phyloP scores from a whole-genome alignment of 2,329 filamentous ascomycete species.

The Aspergillus sp. region DNA sequence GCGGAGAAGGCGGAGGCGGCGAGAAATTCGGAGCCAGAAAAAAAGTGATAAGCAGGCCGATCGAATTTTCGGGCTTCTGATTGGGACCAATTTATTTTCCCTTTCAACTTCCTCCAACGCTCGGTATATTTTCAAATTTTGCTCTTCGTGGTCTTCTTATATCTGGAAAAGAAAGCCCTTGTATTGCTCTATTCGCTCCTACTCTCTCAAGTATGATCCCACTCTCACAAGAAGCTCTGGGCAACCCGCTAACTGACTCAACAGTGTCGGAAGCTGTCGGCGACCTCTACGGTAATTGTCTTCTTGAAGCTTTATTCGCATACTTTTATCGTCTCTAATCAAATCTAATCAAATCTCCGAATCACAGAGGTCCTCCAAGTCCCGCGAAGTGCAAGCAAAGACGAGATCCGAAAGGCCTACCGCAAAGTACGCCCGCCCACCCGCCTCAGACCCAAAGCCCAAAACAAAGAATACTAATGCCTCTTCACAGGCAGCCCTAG shows the following conservation, averaged over 20 bases:
- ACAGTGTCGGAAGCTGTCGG: slow-evolving; percentile 47
- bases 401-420: slow-evolving; percentile 94
- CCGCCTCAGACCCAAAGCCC: background rate
- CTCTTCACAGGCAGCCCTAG: slow-evolving; percentile 72
- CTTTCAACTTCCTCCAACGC: background rate
- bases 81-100: background rate
- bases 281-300: slow-evolving; percentile 64
- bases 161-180: background rate
- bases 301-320: background rate
- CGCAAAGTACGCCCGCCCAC: slow-evolving; percentile 69
- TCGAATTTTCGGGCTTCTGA: slow-evolving; percentile 20
- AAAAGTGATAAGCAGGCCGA: slow-evolving; percentile 19
- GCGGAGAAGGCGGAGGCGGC: slow-evolving; percentile 10
- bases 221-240: background rate
- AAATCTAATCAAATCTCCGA: slow-evolving; percentile 15
- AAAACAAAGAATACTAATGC: background rate
- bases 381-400: slow-evolving; percentile 69
- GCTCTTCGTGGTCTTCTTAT: background rate
- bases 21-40: slow-evolving; percentile 18
- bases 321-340: slow-evolving; percentile 10
- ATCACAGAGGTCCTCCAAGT: slow-evolving; percentile 76
- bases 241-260: slow-evolving; percentile 25
- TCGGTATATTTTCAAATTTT: background rate
- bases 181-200: background rate
- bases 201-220: slow-evolving; percentile 23